Conservation (phyloP, 495 filamentous ascomycete genomes). For the Neurospora sublineolata region DNA sequence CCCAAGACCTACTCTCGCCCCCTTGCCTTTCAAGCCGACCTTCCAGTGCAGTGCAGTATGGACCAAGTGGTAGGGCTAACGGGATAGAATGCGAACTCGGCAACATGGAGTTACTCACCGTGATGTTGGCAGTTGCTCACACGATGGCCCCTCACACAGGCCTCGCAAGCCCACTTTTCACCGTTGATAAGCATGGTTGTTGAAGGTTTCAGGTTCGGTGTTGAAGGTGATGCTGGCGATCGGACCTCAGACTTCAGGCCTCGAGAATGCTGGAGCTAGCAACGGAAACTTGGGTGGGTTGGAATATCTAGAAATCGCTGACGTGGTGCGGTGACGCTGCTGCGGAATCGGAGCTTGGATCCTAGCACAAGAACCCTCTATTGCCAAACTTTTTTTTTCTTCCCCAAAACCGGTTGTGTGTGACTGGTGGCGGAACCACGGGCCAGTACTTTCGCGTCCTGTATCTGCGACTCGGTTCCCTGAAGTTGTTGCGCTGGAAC, state of each 20-base stretch:
- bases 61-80: background rate
- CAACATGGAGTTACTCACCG: slow-evolving; percentile 47
- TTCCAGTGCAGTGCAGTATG: background rate
- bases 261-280: background rate
- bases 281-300: background rate
- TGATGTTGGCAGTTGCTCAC: slow-evolving; percentile 89
- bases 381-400: background rate
- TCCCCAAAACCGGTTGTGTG: background rate
- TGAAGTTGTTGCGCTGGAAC: background rate
- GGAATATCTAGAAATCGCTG: background rate
- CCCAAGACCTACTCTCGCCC: background rate
- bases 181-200: slow-evolving; percentile 68
- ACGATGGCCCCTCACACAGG: slow-evolving; percentile 85
- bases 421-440: background rate
- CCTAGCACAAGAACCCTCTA: background rate
- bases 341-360: background rate
- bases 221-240: background rate
- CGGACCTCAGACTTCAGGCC: background rate
- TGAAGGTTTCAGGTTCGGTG: background rate
- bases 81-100: slow-evolving; percentile 9
- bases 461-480: background rate
- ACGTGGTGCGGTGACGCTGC: background rate
- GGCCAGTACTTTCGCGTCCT: background rate
- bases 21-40: background rate
- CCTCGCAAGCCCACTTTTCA: slow-evolving; percentile 87